A percentile compares a stretch with the other conserved stretches of the same genome.
These are phyloP conservation scores for Fusarium stilboides DNA, from an alignment of 2,329 filamentous ascomycete genomes.

Conservation along the genomic window DNA sequence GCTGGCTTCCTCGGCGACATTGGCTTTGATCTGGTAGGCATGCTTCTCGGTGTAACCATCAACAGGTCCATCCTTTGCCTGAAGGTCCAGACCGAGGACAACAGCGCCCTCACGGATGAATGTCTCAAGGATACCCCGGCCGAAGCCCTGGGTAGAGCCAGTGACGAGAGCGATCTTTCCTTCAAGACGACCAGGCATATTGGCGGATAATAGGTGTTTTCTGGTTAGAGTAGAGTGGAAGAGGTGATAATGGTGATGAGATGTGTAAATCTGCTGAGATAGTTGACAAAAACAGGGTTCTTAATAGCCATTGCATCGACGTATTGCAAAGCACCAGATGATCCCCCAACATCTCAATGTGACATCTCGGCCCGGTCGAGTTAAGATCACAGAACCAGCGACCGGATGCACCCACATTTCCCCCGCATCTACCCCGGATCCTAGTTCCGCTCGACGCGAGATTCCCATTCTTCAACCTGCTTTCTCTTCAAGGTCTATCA, in stretches of 20 bases:
- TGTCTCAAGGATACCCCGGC: constrained; percentile 29
- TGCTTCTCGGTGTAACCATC: constrained; percentile 33
- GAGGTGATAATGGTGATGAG: neutral
- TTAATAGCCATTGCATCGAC: neutral
- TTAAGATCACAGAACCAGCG: neutral
- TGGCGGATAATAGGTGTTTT: neutral
- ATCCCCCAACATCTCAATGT: neutral
- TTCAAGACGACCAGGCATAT: constrained; percentile 33
- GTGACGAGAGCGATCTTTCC: constrained; percentile 30
- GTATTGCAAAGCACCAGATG: neutral
- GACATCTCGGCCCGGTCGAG: neutral
- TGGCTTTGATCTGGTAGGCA: constrained; percentile 41
- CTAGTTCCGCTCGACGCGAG: neutral
- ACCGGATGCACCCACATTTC: neutral
- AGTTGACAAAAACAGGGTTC: neutral
- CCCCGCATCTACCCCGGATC: constrained; percentile 2
- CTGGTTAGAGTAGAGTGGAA: neutral
- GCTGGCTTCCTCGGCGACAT: constrained; percentile 38
- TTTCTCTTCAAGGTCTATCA: neutral
- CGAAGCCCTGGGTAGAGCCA: constrained; percentile 30
- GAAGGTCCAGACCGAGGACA: constrained; percentile 25
- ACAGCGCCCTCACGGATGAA: constrained; percentile 28
- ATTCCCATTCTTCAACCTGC: neutral
- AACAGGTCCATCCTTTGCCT: constrained; percentile 26
- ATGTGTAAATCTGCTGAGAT: neutral